A percentile compares a stretch with the other conserved stretches of the same genome.
Evolutionary conservation across 768 basidiomycete genomes (phyloP).

Genomic region (Boletus bicolor): DNA sequence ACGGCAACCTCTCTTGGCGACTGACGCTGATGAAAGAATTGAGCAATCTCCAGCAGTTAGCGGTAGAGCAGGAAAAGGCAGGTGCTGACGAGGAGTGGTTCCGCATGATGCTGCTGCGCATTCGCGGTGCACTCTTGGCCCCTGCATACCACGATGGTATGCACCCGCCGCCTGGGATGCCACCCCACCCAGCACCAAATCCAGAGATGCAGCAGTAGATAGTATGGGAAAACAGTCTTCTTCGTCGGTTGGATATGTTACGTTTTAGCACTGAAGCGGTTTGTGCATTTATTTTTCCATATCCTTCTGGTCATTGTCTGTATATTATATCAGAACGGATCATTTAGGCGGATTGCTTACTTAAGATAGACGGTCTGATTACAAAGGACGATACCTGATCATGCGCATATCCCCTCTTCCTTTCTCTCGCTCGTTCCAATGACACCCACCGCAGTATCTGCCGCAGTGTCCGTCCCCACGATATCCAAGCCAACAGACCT

Average conservation of each 20-base stretch:
- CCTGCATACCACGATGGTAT: slow-evolving; percentile 37
- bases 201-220: slow-evolving; percentile 30
- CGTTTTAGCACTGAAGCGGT: neutral
- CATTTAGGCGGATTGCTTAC: slow-evolving; percentile 10
- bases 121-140: slow-evolving; percentile 68
- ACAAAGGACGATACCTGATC: slow-evolving; percentile 8
- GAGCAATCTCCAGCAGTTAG: slow-evolving; percentile 68
- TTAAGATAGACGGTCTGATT: slow-evolving; percentile 24
- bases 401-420: neutral
- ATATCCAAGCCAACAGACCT: slow-evolving; percentile 18
- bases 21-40: slow-evolving; percentile 80
- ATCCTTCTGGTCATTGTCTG: neutral
- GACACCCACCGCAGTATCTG: slow-evolving; percentile 59
- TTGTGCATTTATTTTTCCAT: slow-evolving; percentile 1
- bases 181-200: slow-evolving; percentile 35
- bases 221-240: neutral
- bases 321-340: neutral
- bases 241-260: slow-evolving; percentile 2
- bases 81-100: slow-evolving; percentile 84
- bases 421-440: slow-evolving; percentile 32
- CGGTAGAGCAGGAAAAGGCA: slow-evolving; percentile 77
- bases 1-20: slow-evolving; percentile 79
- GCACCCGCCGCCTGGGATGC: slow-evolving; percentile 37
- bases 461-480: slow-evolving; percentile 15
- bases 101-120: slow-evolving; percentile 79